Evolutionary conservation across 805 yeast species (phyloP), one percentile per base, ranked within the genome.

Genomic region (Sporopachydermia lactativora): DNA sequence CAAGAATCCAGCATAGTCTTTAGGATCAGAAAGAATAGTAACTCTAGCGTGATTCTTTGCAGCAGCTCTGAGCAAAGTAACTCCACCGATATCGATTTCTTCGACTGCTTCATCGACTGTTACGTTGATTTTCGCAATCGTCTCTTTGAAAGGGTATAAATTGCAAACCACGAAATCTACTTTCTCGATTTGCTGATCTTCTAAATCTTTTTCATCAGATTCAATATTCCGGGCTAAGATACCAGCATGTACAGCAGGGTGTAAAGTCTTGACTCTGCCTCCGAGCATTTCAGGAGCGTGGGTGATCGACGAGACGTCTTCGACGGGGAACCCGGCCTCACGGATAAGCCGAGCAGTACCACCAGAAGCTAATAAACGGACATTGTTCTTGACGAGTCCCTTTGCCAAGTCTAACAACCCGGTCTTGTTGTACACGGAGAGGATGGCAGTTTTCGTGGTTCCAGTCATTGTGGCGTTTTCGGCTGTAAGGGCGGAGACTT

Each of bases 251-350:
- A 92, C 96, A 19, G 97, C 98, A 35, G 98, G 98, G 61, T 92
- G 98, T 53, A 92, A 71, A 45, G 98, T 92, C 70, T 92, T 92
- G 52, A 92, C 98, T 65, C 98, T 76, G 49, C 98, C 98, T 47
- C 96, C 95, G 51, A 92, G 71, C 95, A 92, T 92, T 65, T 92
- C 98, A 41, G 98, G 98, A 35, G 97, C 97, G 57, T 92, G 95
- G 31, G 98, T 92, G 60, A 92, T 85, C 44, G 92, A 60, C 35
- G 94, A 78, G 35, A 92, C 96, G 57, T 92, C 98, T 53, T 89
- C 95, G 14, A 92, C 97, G 37, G 95, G 89, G 76, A 92, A 89
- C 8, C 97, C 97, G 42, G 96, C 95, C 62, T 88, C 98, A 59
- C 95, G 80, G 43, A 92, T 77, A 69, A 92, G 69, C 55, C 73